phyloP scores from a whole-genome alignment of 1,139 yeast genomes.

The Candida anutae region DNA sequence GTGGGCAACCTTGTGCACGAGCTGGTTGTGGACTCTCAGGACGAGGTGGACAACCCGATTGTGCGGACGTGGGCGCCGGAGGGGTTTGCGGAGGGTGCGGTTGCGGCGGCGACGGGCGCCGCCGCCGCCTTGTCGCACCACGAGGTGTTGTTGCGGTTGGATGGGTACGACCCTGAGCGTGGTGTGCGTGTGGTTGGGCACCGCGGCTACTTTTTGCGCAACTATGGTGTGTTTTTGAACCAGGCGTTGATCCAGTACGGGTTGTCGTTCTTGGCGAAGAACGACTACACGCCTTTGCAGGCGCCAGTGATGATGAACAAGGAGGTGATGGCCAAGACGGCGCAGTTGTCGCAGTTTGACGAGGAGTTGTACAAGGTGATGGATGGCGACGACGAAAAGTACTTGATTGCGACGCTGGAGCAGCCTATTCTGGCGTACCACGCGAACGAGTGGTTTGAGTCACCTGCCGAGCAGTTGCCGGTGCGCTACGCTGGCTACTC shows the following conservation, averaged over 20 bases:
- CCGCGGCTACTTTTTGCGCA: constrained; percentile 95
- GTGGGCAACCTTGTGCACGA: constrained; percentile 94
- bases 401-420: constrained; percentile 96
- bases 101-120: constrained; percentile 67
- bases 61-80: constrained; percentile 84
- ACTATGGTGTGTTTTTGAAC: constrained; percentile 92
- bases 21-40: constrained; percentile 76
- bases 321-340: constrained; percentile 98
- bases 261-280: constrained; percentile 68
- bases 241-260: constrained; percentile 98
- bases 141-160: constrained; percentile 86
- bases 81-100: constrained; percentile 44
- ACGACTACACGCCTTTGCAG: constrained; percentile 85
- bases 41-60: constrained; percentile 86
- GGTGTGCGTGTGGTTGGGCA: constrained; percentile 98
- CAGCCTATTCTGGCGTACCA: constrained; percentile 99
- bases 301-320: constrained; percentile 99
- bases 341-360: constrained; percentile 95
- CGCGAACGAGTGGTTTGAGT: constrained; percentile 97
- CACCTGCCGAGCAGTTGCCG: constrained; percentile 95
- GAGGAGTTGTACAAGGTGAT: constrained; percentile 95
- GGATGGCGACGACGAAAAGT: constrained; percentile 97
- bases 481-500: constrained; percentile 95
- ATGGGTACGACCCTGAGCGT: constrained; percentile 98
- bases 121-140: constrained; percentile 88